Base-by-base conservation (phyloP, 768 basidiomycete species). In the Leccinum disarticulatum region DNA sequence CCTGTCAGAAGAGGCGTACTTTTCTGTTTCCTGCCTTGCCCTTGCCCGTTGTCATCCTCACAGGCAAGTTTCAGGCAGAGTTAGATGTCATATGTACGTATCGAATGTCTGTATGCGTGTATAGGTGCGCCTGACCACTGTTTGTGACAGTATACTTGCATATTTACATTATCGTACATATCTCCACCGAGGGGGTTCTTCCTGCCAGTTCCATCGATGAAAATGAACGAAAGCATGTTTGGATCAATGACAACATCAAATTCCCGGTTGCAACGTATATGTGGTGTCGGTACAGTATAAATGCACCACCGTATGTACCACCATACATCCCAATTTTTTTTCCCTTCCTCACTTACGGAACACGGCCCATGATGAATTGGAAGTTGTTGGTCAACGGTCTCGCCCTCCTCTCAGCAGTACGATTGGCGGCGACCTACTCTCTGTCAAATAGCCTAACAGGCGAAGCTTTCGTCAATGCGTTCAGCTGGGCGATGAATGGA, bases 391-490 rank as follows among this genome's bases (percentile, higher is more conserved):
- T 47, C 6, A 9, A 33, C 31, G 8, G 27, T 22, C 59, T 68
- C 47, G 1, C 52, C 46, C 47, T 69, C 49, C 61, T 68, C 35
- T 51, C 52, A 8, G 46, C 10, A 6, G 46, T 50, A 5, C 60
- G 28, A 6, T 69, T 73, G 11, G 78, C 76, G 9, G 81, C 78
- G 10, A 79, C 77, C 0, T 87, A 87, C 68, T 59, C 64, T 8
- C 73, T 76, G 33, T 72, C 77, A 17, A 81, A 82, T 60, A 81
- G 75, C 58, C 70, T 78, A 64, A 68, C 74, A 17, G 87, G 87
- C n/a, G 63, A 70, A 41, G 73, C 66, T 10, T 87, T 89, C 67
- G 68, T 82, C 58, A 63, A 73, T 10, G 70, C 77, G 0, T 72
- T 75, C 58, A 52, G 43, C 22, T 72, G 67, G 61, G 33, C 60